phyloP scores from a whole-genome alignment of 2,329 filamentous ascomycete species.

The Hysterium pulicare region DNA sequence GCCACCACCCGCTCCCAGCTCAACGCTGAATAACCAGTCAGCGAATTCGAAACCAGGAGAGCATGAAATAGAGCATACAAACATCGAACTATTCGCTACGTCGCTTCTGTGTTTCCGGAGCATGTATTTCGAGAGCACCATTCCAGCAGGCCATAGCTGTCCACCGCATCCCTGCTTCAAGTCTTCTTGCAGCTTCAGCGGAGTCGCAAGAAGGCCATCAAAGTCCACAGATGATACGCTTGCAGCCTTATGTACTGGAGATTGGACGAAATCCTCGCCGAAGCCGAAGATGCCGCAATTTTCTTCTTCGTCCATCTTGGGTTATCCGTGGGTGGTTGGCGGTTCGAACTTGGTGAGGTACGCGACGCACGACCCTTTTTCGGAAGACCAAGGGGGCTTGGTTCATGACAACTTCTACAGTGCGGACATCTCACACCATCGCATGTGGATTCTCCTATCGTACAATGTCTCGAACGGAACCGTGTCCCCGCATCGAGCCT shows the following conservation, averaged over 20 bases:
- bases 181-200: constrained; percentile 79
- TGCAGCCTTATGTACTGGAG: constrained; percentile 51
- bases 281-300: constrained; percentile 35
- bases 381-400: too few relatives aligned
- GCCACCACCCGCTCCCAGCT: constrained; percentile 88
- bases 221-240: constrained; percentile 59
- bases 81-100: constrained; percentile 70
- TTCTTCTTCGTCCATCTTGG: constrained; percentile 5
- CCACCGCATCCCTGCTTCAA: constrained; percentile 85
- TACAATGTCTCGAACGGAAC: too few relatives aligned
- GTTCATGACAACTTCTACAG: too few relatives aligned
- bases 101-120: constrained; percentile 66
- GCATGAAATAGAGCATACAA: constrained; percentile 36
- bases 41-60: constrained; percentile 5
- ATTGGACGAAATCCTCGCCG: constrained; percentile 55
- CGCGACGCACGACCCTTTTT: too few relatives aligned
- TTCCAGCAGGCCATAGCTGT: constrained; percentile 90
- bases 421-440: too few relatives aligned
- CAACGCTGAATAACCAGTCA: constrained; percentile 58
- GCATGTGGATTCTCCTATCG: too few relatives aligned
- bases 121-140: constrained; percentile 84
- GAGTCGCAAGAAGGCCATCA: constrained; percentile 66
- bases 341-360: too few relatives aligned
- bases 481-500: too few relatives aligned
- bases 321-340: neutral